Base-by-base conservation (phyloP, 148 eudicot genomes). In the Camellia japonica region DNA sequence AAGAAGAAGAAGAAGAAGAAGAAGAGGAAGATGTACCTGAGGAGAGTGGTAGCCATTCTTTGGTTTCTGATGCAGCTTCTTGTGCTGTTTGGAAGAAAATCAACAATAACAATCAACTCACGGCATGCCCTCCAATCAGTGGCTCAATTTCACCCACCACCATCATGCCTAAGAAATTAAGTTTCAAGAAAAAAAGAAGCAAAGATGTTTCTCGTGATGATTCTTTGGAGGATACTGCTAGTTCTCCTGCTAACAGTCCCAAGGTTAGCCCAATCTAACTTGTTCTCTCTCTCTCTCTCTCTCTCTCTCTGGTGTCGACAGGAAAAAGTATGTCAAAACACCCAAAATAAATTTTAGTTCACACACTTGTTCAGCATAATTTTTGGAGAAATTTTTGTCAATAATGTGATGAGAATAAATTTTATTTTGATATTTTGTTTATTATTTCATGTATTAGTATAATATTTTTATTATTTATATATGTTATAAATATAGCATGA, bases 211-310 rank as follows among this genome's bases (percentile, higher is more conserved):
- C 81, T 66, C 77, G 64, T 44, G 94, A 88, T 79, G 94, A 90
- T 81, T 87, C 91, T 55, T 85, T 94, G 80, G 93, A 90, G 80
- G 98, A 94, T 69, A 94, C 98, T 30, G 98, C 98, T 80, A 89
- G 93, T 69, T 94, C 98, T 83, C 97, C 98, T 72, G 90, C 88
- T 55, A 87, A 89, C 55, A 94, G 97, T 75, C 95, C 98, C 64
- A 90, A 90, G 96, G 94, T 93, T 20, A 68, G 86, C 79, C n/a
- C 46, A 63, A 2, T 3, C 1, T 19, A 5, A 63, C 19, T 14
- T 2, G 46, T 19, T n/a, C 2, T 70, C 14, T 6, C 20, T 13
- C 41, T 15, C 18, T 4, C 38, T 30, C 38, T 30, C 2, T 70
- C 14, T 6, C 20, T 12, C 41, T 14, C 16, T 4, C 30, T 30